Evolutionary conservation across 805 yeast genomes (phyloP), one percentile per base, ranked within the genome.

Genomic region (Schwanniomyces occidentalis): DNA sequence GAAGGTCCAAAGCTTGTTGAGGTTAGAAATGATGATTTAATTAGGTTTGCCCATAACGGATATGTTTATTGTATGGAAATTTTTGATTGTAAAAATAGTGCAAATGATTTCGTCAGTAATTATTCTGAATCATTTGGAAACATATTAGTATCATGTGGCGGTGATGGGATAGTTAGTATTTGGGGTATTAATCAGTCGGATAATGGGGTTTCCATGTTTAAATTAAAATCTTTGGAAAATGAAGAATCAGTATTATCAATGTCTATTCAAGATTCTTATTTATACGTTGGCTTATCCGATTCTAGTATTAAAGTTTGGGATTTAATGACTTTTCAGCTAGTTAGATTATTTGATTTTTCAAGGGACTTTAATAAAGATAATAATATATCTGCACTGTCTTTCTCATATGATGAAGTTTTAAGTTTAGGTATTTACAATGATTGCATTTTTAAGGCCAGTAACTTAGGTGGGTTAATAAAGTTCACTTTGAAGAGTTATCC

Each of bases 41-140:
- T 85, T 4, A 66, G 79, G 4, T 91, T 86, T 59, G 97, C 99
- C 2, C 99, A 91, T 56, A 79, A 86, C 52, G 96, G 98, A 10
- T 91, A 85, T 47, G 80, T 91, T 8, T 89, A 90, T 56, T 73
- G 89, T 26, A 76, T 86, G 75, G 64, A 67, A 16, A 41, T 69
- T 12, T 41, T 52, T 28, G 25, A 40, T 3, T 28, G 45, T 21
- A 17, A 16, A n/a, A 15, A 10, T 8, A 33, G 40, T 8, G 15
- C 34, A 8, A 30, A 48, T 24, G 57, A 55, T 12, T 49, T 57
- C 26, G 21, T 50, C 12, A 40, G 42, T n/a, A 38, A 45, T 16
- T 52, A 44, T 26, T 36, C 48, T 2, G 38, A 40, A 4, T 15
- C 21, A 5, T 49, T 40, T 35, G 42, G 44, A 8, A 38, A 42